Evolutionary conservation across 2,329 filamentous ascomycete genomes (phyloP).

Genomic region (Geosmithia morbida): DNA sequence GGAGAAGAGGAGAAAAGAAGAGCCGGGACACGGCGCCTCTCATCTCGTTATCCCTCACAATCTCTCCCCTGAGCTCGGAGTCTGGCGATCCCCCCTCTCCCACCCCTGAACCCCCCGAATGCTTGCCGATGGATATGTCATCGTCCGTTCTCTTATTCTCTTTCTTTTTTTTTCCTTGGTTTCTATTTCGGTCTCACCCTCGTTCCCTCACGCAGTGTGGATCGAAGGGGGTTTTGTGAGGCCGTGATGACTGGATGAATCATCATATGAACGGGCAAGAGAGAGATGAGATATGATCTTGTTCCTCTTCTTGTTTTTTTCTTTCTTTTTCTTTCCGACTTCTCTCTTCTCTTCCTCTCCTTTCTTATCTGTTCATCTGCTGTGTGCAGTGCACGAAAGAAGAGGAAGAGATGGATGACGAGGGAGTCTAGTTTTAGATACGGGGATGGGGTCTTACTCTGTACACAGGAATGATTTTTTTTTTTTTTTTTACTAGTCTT

Average conservation of each 20-base stretch:
- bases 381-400: background rate
- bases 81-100: background rate
- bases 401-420: background rate
- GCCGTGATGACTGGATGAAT: constrained; percentile 1
- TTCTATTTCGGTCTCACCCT: too few relatives aligned
- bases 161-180: background rate
- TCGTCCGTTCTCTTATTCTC: background rate
- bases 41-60: background rate
- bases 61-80: background rate
- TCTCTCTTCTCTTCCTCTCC: too few relatives aligned
- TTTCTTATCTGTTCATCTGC: too few relatives aligned
- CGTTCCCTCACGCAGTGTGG: too few relatives aligned
- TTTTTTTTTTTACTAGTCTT: background rate
- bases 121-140: background rate
- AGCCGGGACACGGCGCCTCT: background rate
- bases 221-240: too few relatives aligned
- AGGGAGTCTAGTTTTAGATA: background rate
- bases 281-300: too few relatives aligned
- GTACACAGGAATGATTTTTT: background rate
- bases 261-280: background rate
- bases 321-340: too few relatives aligned
- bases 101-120: background rate
- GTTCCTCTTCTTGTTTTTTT: too few relatives aligned
- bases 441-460: background rate
- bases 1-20: background rate